These are phyloP conservation scores for Moelleriella libera DNA, from an alignment of 2,329 filamentous ascomycete species.

Conservation along the genomic window DNA sequence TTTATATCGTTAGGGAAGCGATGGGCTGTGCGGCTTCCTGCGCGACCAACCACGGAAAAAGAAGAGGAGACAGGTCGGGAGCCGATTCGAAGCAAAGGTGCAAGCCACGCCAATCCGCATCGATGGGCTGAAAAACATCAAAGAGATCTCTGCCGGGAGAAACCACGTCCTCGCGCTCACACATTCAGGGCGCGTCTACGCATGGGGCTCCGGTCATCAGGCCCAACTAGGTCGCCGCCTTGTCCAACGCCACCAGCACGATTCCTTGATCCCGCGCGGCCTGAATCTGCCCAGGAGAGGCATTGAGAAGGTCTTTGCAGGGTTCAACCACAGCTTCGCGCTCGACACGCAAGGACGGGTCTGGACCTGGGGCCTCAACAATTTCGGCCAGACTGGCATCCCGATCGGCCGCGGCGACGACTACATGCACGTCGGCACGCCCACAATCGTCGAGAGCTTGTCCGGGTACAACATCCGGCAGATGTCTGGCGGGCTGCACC, in stretches of 20 bases:
- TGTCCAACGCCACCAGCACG: conserved; percentile 32
- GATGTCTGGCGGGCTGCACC: conserved; percentile 30
- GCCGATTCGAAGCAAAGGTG: conserved; percentile 1
- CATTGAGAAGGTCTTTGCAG: conserved; percentile 27
- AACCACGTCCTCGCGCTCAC: conserved; percentile 55
- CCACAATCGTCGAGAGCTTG: conserved; percentile 29
- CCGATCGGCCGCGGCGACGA: conserved; percentile 35
- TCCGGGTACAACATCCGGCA: conserved; percentile 36
- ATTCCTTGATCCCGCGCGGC: conserved; percentile 29
- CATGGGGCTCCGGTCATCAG: conserved; percentile 23
- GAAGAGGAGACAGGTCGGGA: conserved; percentile 16
- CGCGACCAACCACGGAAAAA: conserved; percentile 16
- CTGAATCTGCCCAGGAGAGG: conserved; percentile 18
- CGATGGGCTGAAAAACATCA: conserved; percentile 42
- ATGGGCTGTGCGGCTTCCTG: conserved; percentile 5
- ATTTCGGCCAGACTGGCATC: conserved; percentile 54
- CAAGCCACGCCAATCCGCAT: conserved; percentile 28
- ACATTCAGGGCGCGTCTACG: conserved; percentile 24
- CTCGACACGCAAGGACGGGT: conserved; percentile 48
- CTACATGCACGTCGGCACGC: conserved; percentile 28
- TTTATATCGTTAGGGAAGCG: conserved; percentile 2
- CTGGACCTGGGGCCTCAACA: conserved; percentile 59
- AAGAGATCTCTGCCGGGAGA: conserved; percentile 43
- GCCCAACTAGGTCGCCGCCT: conserved; percentile 32
- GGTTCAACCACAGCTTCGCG: conserved; percentile 57